These are phyloP conservation scores for Fraxinus ornus DNA, from an alignment of 305 asterid genomes.

Conservation along the genomic window DNA sequence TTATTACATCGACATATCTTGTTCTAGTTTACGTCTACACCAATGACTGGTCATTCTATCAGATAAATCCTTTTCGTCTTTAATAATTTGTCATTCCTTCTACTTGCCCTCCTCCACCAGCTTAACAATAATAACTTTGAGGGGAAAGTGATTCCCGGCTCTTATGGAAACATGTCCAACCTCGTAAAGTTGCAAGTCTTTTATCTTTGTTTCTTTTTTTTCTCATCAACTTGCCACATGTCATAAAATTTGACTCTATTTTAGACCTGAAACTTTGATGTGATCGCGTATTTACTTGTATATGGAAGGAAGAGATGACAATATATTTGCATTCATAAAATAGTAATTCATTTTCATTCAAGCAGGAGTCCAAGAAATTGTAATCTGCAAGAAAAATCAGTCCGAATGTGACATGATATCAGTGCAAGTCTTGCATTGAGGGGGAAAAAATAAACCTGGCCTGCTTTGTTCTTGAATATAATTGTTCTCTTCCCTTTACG, in stretches of 20 bases:
- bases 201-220: not conserved
- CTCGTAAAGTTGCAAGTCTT: conserved; percentile 44
- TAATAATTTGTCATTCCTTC: not conserved
- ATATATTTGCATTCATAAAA: not conserved
- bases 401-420: not conserved
- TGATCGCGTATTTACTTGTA: not conserved
- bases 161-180: conserved; percentile 42
- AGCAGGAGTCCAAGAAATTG: conserved; percentile 67
- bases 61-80: not conserved
- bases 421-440: not conserved
- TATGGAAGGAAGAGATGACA: not conserved
- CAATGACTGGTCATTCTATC: not conserved
- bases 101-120: conserved; percentile 20
- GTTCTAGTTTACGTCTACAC: too few relatives aligned
- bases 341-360: conserved; percentile 8
- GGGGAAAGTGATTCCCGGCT: conserved; percentile 48
- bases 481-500: conserved; percentile 20
- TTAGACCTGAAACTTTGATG: not conserved
- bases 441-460: not conserved
- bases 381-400: conserved; percentile 40
- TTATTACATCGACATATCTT: too few relatives aligned
- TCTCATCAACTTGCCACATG: not conserved
- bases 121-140: conserved; percentile 63
- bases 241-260: not conserved
- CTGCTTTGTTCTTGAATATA: not conserved